Percentiles rank a stretch among this genome's conserved stretches.
Evolutionary conservation across 2,329 filamentous ascomycete species (phyloP).

Genomic region (Macrophomina tecta): DNA sequence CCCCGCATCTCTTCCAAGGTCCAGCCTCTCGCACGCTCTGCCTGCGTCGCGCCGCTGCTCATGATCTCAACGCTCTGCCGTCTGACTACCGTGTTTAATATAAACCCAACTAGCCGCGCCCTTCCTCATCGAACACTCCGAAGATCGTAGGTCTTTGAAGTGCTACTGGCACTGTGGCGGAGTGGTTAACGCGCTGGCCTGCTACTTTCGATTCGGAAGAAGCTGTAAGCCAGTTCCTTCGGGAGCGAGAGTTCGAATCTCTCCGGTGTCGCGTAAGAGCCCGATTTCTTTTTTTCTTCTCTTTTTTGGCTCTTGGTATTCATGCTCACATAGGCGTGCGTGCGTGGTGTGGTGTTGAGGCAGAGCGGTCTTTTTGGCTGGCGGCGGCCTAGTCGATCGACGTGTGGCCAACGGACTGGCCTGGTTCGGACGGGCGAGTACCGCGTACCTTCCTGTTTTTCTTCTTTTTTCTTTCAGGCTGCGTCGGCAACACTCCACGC

Average conservation of each 20-base stretch:
- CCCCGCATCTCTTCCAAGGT: background rate
- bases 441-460: background rate
- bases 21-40: background rate
- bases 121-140: background rate
- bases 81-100: background rate
- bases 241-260: conserved; percentile 28
- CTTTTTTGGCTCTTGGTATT: background rate
- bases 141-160: background rate
- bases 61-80: background rate
- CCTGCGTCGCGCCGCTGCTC: background rate
- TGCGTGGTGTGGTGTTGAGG: too few relatives aligned
- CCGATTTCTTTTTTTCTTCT: conserved; percentile 13
- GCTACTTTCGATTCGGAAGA: conserved; percentile 8
- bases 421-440: too few relatives aligned
- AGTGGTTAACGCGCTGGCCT: conserved; percentile 29
- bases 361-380: too few relatives aligned
- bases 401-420: too few relatives aligned
- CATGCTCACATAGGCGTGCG: too few relatives aligned
- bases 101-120: accelerated
- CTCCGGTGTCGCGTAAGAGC: conserved; percentile 19
- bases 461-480: background rate
- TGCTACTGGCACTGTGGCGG: conserved; percentile 24
- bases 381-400: too few relatives aligned
- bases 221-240: conserved; percentile 27
- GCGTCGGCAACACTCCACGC: background rate